These are phyloP conservation scores for Acmispon strigosus DNA, from an alignment of 306 rosid species.

Conservation along the genomic window DNA sequence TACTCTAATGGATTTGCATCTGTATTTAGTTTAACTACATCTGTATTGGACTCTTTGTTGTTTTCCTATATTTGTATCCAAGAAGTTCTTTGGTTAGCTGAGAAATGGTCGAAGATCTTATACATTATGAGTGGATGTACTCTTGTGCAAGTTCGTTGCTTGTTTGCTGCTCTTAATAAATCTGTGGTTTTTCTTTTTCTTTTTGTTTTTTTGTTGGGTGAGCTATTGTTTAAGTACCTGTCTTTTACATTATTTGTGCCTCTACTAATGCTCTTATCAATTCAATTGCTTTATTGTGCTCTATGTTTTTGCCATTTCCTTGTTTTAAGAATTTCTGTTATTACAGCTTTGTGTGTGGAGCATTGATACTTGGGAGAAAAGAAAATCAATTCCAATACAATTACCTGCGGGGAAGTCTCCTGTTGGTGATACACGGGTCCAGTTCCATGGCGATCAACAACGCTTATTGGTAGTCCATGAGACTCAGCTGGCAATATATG, in stretches of 20 bases:
- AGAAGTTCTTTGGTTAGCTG: not conserved
- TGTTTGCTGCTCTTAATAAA: not conserved
- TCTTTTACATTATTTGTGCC: not conserved
- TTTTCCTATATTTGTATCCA: too few species aligned
- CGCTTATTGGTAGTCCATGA: conserved; percentile 75
- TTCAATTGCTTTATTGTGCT: not conserved
- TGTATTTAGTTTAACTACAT: too few species aligned
- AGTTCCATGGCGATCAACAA: conserved; percentile 70
- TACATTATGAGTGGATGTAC: conserved; percentile 4
- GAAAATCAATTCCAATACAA: conserved; percentile 58
- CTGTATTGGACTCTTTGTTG: too few species aligned
- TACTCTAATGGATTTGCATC: too few species aligned
- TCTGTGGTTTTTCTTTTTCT: not conserved
- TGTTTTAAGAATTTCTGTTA: conserved; percentile 16
- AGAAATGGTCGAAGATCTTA: not conserved
- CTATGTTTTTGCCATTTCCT: not conserved
- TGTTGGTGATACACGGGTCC: conserved; percentile 70
- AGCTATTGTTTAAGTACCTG: not conserved
- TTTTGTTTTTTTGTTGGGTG: not conserved
- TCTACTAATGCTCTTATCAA: not conserved
- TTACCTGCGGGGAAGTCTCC: conserved; percentile 66
- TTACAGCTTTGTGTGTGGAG: conserved; percentile 79
- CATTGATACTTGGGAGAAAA: conserved; percentile 95
- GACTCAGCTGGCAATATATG: conserved; percentile 82
- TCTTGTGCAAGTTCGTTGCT: not conserved